Percentiles rank a stretch among this genome's conserved stretches.
Evolutionary conservation across 2,329 filamentous ascomycete genomes (phyloP).

Genomic region (Fusarium pseudonygamai): DNA sequence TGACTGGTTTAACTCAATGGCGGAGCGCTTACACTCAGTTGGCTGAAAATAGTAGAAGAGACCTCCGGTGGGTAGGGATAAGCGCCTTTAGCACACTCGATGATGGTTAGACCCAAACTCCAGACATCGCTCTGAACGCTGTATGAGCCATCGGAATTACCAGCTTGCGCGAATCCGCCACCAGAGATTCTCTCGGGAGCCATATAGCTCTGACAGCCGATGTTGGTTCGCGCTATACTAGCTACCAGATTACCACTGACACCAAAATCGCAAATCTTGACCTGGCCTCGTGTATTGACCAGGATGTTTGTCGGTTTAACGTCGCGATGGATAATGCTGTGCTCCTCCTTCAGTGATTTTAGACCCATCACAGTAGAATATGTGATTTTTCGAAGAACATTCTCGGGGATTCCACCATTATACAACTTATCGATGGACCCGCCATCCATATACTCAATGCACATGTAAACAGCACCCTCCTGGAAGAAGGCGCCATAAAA

Average conservation of each 20-base stretch:
- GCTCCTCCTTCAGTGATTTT: constrained; percentile 93
- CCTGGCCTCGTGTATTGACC: constrained; percentile 85
- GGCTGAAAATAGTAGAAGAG: constrained; percentile 98
- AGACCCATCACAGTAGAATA: constrained; percentile 89
- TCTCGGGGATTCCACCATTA: constrained; percentile 87
- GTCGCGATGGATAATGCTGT: constrained; percentile 98
- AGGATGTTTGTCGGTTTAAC: constrained; percentile 99
- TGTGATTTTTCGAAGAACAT: constrained; percentile 88
- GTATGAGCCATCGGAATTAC: constrained; percentile 83
- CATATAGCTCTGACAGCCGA: constrained; percentile 99
- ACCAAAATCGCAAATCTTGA: constrained; percentile 99
- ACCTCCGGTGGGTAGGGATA: constrained; percentile 98
- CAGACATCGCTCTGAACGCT: constrained; percentile 98
- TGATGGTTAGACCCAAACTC: constrained; percentile 93
- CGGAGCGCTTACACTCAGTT: constrained; percentile 81
- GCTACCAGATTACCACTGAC: constrained; percentile 96
- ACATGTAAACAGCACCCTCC: constrained; percentile 98
- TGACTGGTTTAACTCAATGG: background rate
- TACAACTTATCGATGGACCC: constrained; percentile 98
- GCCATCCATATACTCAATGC: constrained; percentile 99
- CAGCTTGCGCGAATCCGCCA: constrained; percentile 77
- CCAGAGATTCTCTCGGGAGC: constrained; percentile 94
- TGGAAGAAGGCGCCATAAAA: constrained; percentile 99
- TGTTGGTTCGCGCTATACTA: constrained; percentile 98
- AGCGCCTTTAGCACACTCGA: constrained; percentile 92